phyloP scores from a whole-genome alignment of 805 yeast species.

The Ogataea paradorogensis region DNA sequence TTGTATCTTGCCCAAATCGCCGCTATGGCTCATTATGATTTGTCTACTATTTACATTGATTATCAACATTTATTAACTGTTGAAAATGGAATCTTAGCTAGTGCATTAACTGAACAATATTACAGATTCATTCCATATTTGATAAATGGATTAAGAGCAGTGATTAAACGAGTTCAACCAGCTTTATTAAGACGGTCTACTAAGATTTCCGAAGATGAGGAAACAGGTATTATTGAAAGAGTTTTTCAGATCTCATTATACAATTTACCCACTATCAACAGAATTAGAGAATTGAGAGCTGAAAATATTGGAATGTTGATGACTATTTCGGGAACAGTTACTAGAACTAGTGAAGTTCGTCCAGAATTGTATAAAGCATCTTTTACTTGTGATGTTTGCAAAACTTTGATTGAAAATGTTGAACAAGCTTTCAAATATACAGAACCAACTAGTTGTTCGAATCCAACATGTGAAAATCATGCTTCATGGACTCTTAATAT shows the following conservation, averaged over 20 bases:
- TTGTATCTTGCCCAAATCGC: slow-evolving; percentile 77
- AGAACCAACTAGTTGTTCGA: slow-evolving; percentile 90
- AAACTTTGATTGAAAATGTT: slow-evolving; percentile 79
- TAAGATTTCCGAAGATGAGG: slow-evolving; percentile 38
- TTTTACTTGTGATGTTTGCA: slow-evolving; percentile 86
- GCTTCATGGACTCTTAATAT: slow-evolving; percentile 82
- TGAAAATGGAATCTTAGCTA: slow-evolving; percentile 84
- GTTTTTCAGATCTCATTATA: slow-evolving; percentile 88
- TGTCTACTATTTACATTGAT: slow-evolving; percentile 79
- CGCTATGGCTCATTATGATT: slow-evolving; percentile 73
- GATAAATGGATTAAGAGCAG: slow-evolving; percentile 66
- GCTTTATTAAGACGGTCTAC: slow-evolving; percentile 50
- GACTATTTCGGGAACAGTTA: slow-evolving; percentile 90
- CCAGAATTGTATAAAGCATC: slow-evolving; percentile 88
- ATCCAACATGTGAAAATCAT: slow-evolving; percentile 84
- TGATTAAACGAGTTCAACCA: slow-evolving; percentile 76
- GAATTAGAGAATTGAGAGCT: slow-evolving; percentile 87
- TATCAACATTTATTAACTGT: slow-evolving; percentile 70
- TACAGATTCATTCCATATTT: slow-evolving; percentile 89
- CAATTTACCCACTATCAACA: slow-evolving; percentile 74
- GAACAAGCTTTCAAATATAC: slow-evolving; percentile 93
- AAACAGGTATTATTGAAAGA: slow-evolving; percentile 54
- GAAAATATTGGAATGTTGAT: slow-evolving; percentile 83
- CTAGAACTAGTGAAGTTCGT: slow-evolving; percentile 93
- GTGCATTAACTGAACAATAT: slow-evolving; percentile 87